These are phyloP conservation scores for Backusella morwellensis DNA, from an alignment of 192 early-diverging fungal genomes.

Conservation along the genomic window DNA sequence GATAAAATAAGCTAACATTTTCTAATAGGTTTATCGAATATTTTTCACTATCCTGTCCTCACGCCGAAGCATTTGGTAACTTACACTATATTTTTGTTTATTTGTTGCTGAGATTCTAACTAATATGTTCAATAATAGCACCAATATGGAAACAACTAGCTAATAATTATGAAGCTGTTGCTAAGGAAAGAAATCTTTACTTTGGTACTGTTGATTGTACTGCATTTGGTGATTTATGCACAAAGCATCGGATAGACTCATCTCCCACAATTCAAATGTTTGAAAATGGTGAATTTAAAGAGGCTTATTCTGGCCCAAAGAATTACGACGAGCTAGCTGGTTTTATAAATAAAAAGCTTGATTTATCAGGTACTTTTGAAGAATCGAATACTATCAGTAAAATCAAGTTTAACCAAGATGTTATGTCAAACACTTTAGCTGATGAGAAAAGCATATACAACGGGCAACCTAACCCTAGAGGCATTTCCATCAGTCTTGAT, in stretches of 20 bases:
- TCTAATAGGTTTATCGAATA: neutral
- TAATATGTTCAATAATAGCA: neutral
- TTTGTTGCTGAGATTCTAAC: neutral
- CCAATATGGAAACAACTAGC: neutral
- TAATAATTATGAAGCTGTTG: neutral
- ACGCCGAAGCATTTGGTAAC: neutral
- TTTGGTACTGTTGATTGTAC: conserved; percentile 3
- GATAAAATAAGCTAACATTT: neutral
- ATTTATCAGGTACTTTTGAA: neutral
- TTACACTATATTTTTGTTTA: neutral
- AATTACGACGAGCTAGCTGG: neutral
- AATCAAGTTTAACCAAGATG: neutral
- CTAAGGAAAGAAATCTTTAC: neutral
- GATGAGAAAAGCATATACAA: neutral
- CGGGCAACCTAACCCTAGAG: neutral
- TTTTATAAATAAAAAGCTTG: neutral
- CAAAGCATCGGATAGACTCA: neutral
- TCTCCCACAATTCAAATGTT: neutral
- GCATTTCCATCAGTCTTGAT: neutral
- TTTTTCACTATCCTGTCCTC: neutral
- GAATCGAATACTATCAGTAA: neutral
- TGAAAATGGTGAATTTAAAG: neutral
- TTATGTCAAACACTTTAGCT: neutral
- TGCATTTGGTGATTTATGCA: neutral
- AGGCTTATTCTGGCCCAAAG: neutral